These are phyloP conservation scores for Gonapodya prolifera DNA, from an alignment of 192 early-diverging fungal species.

Conservation along the genomic window DNA sequence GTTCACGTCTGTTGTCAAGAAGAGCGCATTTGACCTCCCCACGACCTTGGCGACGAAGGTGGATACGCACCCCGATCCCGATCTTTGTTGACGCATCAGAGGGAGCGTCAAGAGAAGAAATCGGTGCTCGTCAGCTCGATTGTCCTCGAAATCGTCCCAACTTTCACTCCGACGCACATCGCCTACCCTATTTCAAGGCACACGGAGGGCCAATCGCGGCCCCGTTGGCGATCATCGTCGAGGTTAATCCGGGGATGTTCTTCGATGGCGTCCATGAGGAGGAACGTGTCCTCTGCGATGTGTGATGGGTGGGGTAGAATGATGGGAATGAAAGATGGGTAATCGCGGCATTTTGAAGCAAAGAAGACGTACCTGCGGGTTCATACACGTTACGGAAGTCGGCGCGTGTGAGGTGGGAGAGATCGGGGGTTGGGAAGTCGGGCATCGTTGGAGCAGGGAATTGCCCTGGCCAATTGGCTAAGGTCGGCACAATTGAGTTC, in stretches of 20 bases:
- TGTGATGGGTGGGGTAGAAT: not conserved
- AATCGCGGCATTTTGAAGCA: not conserved
- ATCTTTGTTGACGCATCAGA: not conserved
- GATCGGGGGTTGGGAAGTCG: not conserved
- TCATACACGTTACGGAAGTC: conserved; percentile 58
- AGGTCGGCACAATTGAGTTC: too few species aligned
- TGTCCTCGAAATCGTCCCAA: too few species aligned
- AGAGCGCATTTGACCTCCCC: too few species aligned
- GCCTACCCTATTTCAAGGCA: conserved; percentile 77
- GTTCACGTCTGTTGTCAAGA: too few species aligned
- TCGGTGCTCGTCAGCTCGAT: too few species aligned
- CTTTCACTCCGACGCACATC: not conserved
- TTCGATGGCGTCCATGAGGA: conserved; percentile 87
- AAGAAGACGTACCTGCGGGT: conserved; percentile 57
- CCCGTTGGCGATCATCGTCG: conserved; percentile 42
- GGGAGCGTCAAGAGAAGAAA: conserved; percentile 12
- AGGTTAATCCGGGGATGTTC: too few species aligned
- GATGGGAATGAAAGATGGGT: not conserved
- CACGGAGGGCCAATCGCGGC: conserved; percentile 38
- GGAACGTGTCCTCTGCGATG: conserved; percentile 75
- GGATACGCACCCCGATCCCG: too few species aligned
- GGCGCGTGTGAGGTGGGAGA: not conserved
- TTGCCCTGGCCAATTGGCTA: too few species aligned
- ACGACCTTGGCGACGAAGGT: too few species aligned
- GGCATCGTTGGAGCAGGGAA: too few species aligned